Base-by-base conservation (phyloP, 164 flowering plant species). In the Paratinospora sagittata region DNA sequence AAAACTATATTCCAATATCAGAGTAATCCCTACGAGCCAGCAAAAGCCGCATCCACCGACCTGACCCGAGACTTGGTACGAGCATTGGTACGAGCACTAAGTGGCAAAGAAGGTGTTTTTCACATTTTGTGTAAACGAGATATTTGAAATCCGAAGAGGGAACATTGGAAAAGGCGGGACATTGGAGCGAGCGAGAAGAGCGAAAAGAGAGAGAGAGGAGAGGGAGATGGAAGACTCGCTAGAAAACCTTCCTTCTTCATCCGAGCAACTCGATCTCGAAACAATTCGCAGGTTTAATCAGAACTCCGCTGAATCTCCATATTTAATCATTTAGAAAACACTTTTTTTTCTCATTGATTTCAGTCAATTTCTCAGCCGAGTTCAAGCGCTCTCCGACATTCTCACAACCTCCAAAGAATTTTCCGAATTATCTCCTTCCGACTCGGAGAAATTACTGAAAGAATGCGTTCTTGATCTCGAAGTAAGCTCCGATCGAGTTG, bases 391-490 rank as follows among this genome's bases (percentile, higher is more conserved):
- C 23, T 71, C 63, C 66, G 74, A 69, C 12, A 62, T 27, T 60
- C 66, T 71, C 17, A 43, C 47, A 27, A 66, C 21, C 49, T 62
- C 39, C 33, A 74, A 71, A 1, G 71, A 67, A 33, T 67, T 23
- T 13, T 60, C 65, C 5, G 74, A 66, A 34, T 16, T 58, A 3
- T 5, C 21, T 27, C 33, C 73, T 47, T 69, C 67, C 1, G 81
- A 76, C 43, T 69, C 78, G 0, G 74, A 80, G 26, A 39, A 72
- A 5, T 66, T 84, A 27, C 65, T 80, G 11, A 70, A 77, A 55
- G 79, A 84, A 23, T 77, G 77, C 24, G 77, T 75, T 70, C 73
- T 72, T 8, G 76, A 80, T 27, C 69, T 86, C 52, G 77, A 77
- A 82, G 89, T 82, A 63, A 70, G 45, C 16, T 33, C 27, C 16